Conservation (phyloP, 345 rosid genomes). For the Clausena lansium region DNA sequence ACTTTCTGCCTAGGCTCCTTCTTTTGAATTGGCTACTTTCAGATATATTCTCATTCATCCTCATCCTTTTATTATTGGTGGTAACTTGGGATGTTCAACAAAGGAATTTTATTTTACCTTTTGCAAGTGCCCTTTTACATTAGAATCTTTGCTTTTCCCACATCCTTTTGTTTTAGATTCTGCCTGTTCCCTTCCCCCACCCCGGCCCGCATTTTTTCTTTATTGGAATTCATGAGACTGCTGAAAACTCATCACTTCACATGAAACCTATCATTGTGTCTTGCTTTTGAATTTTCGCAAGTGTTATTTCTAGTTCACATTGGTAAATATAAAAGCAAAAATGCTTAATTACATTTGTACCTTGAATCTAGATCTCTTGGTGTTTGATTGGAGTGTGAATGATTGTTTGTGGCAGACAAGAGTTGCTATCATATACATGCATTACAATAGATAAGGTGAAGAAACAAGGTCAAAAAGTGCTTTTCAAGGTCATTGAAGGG, state of each 20-base stretch:
- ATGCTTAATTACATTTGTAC: neutral
- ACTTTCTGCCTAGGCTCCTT: neutral
- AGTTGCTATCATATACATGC: constrained; percentile 1
- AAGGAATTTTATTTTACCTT: constrained; percentile 1
- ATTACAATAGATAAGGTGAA: neutral
- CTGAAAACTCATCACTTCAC: constrained; percentile 6
- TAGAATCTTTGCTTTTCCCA: constrained; percentile 9
- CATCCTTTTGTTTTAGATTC: constrained; percentile 7
- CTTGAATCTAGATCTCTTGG: neutral
- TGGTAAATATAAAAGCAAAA: neutral
- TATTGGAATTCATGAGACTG: too few relatives aligned
- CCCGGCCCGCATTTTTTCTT: too few relatives aligned
- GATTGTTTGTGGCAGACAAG: constrained; percentile 19
- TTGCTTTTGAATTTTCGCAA: neutral
- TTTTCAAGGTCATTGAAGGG: neutral
- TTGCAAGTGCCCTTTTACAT: neutral
- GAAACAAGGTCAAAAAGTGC: constrained; percentile 21
- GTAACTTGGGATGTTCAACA: constrained; percentile 13
- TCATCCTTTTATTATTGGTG: neutral
- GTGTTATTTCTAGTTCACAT: too few relatives aligned
- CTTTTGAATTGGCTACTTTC: neutral
- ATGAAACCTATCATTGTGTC: constrained; percentile 5
- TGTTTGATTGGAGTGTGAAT: neutral
- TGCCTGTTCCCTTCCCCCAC: constrained; percentile 2
- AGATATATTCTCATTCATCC: neutral